phyloP scores from a whole-genome alignment of 129 eudicot genomes.

The Tagetes patula region DNA sequence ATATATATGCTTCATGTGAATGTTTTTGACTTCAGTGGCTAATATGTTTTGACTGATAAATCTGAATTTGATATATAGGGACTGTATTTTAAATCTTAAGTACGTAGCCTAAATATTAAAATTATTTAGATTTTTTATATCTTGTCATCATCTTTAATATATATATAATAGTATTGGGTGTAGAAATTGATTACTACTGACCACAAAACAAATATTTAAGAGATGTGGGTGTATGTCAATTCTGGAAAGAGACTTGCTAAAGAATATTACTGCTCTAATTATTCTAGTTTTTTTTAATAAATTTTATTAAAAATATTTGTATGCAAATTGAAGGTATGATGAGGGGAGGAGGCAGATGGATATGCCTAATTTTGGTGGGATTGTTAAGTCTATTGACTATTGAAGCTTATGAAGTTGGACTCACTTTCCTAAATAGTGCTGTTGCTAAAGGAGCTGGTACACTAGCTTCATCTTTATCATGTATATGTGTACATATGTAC shows the following conservation, averaged over 20 bases:
- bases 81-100: neutral
- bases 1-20: neutral
- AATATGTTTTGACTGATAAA: neutral
- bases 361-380: slow-evolving; percentile 33
- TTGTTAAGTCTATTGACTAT: slow-evolving; percentile 43
- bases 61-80: neutral
- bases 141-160: neutral
- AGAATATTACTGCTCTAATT: neutral
- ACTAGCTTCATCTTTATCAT: slow-evolving; percentile 9
- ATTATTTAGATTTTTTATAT: neutral
- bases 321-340: slow-evolving; percentile 27
- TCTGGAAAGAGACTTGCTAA: slow-evolving; percentile 7
- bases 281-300: neutral
- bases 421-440: slow-evolving; percentile 69
- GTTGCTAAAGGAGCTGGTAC: slow-evolving; percentile 96
- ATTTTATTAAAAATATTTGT: neutral
- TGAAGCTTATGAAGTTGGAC: slow-evolving; percentile 63
- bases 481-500: no score
- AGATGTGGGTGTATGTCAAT: neutral
- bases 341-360: slow-evolving; percentile 36
- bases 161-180: neutral
- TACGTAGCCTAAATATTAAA: neutral
- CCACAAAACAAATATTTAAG: neutral
- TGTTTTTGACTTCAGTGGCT: neutral
- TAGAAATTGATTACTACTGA: neutral